phyloP scores from a whole-genome alignment of 2,329 filamentous ascomycete genomes.

The Fusarium euwallaceae region DNA sequence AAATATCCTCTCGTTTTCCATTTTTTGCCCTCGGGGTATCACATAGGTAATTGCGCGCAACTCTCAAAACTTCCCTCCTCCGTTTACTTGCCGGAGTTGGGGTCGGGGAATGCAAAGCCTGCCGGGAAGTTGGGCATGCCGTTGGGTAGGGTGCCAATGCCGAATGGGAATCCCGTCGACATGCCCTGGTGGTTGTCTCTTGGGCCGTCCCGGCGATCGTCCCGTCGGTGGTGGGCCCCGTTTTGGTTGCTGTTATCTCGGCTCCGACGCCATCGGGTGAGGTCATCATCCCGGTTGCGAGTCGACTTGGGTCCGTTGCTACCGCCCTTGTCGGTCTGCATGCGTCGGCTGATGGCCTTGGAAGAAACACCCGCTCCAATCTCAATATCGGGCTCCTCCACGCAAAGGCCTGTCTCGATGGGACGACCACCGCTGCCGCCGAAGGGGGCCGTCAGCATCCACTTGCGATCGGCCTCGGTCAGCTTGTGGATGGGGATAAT shows the following conservation, averaged over 20 bases:
- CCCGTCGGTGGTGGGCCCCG: conserved; percentile 36
- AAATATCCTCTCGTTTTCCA: conserved; percentile 32
- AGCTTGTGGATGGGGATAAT: conserved; percentile 92
- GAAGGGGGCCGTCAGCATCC: conserved; percentile 94
- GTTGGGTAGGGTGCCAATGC: conserved; percentile 56
- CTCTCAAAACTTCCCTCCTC: conserved; percentile 18
- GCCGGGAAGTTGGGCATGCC: conserved; percentile 59
- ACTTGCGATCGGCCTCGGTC: conserved; percentile 96
- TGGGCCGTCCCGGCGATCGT: conserved; percentile 38
- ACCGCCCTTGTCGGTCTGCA: conserved; percentile 77
- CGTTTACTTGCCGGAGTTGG: conserved; percentile 36
- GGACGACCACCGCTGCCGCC: conserved; percentile 89
- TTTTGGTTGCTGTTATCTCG: conserved; percentile 48
- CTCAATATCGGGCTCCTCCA: conserved; percentile 98
- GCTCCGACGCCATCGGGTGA: conserved; percentile 50
- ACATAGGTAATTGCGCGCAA: conserved; percentile 28
- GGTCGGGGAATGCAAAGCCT: conserved; percentile 56
- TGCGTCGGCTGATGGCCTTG: conserved; percentile 81
- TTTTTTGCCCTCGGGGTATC: conserved; percentile 30
- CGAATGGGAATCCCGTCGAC: conserved; percentile 53
- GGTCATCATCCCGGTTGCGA: conserved; percentile 58
- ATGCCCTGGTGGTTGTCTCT: conserved; percentile 46
- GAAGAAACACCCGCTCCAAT: conserved; percentile 97
- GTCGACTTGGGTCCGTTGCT: conserved; percentile 74
- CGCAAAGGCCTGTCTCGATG: conserved; percentile 86